Base-by-base conservation (phyloP, 192 early-diverging fungal genomes). In the Cladochytrium replicatum region DNA sequence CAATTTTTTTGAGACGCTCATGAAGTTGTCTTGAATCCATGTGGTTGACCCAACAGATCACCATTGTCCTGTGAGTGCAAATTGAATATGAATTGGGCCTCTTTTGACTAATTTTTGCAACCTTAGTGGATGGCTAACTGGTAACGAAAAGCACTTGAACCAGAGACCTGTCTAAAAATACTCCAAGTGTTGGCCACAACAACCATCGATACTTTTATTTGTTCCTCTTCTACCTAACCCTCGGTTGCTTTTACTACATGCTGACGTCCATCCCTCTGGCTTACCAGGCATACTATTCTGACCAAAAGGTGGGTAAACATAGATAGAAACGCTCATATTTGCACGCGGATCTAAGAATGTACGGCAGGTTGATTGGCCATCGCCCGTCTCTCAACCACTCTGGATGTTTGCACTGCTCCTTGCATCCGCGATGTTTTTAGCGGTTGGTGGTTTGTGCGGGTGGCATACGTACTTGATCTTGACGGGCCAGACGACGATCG, bases 131-230 rank as follows among this genome's bases (percentile, higher is more conserved):
- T 69, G 4, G 49, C 59, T 34, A 69, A 72, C 52, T 72, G 67
- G 60, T 55, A 42, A 25, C 15, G 8, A 11, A n/a, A n/a, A n/a
- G n/a, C 27, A 22, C 17, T 32, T 53, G 9, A 50, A 2, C 0
- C 11, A 17, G 7, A 8, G 0, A 31, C 11, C n/a, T 13, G 19
- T 19, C 43, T 26, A 30, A 13, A 43, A 31, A 52, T 17, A 15
- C 38, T 9, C 4, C 24, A 41, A 64, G 68, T 50, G 74, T 76
- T 4, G 74, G 74, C 6, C 50, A 59, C 46, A 24, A 59, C 46
- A 76, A 76, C 49, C 69, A 76, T 41, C 61, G 67, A 9, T 76
- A 76, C 55, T 76, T 76, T 48, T 67, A 63, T 51, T 52, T 72
- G 32, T 71, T 76, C 39, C 60, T 72, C 13, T 31, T 60, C 32